These are phyloP conservation scores for Hygrophoropsis aurantiaca DNA, from an alignment of 768 basidiomycete genomes.

Conservation along the genomic window DNA sequence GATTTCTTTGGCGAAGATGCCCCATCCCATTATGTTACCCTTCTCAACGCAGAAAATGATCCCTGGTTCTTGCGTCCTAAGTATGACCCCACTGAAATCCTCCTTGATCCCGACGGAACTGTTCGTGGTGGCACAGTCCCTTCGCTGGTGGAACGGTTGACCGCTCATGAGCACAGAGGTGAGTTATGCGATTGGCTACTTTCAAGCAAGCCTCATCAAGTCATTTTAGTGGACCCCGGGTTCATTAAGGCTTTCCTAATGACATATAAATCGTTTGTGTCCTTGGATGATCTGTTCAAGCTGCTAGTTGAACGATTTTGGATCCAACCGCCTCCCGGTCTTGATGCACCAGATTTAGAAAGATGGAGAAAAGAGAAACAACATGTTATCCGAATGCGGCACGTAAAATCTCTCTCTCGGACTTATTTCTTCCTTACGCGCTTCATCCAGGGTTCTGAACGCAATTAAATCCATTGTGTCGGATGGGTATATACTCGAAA, in stretches of 20 bases:
- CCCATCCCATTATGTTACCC: conserved; percentile 42
- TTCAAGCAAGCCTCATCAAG: conserved; percentile 2
- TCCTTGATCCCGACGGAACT: conserved; percentile 61
- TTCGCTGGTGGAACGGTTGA: conserved; percentile 65
- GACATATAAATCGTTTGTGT: conserved; percentile 70
- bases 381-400: conserved; percentile 59
- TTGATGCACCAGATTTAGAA: conserved; percentile 42
- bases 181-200: conserved; percentile 16
- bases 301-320: conserved; percentile 56
- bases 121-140: conserved; percentile 62
- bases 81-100: conserved; percentile 55
- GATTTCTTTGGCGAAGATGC: conserved; percentile 54
- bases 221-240: conserved; percentile 41
- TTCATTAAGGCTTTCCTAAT: conserved; percentile 65
- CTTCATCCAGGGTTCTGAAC: conserved; percentile 54
- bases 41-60: conserved; percentile 39
- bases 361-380: conserved; percentile 63
- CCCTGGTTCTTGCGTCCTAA: conserved; percentile 63
- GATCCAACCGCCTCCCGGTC: conserved; percentile 48
- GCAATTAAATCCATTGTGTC: conserved; percentile 61
- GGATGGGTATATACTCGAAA: conserved; percentile 52
- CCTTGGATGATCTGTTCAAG: conserved; percentile 53
- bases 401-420: conserved; percentile 16
- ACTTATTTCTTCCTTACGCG: neutral
- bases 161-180: conserved; percentile 63